phyloP scores from a whole-genome alignment of 2,329 filamentous ascomycete genomes.

The Ophiocordyceps australis region DNA sequence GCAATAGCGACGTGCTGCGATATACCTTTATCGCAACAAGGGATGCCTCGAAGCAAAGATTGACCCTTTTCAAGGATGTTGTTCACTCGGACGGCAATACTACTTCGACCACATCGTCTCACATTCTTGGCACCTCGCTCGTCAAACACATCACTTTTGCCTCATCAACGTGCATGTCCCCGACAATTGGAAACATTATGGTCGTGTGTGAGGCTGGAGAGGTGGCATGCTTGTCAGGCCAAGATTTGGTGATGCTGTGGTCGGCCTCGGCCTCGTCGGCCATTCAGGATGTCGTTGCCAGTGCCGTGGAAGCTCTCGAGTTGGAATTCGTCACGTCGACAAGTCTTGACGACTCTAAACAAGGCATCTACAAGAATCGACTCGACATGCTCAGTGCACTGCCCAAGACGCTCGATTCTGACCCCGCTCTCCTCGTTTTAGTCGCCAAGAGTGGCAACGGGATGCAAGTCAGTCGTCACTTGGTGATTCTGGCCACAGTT shows the following conservation, averaged over 20 bases:
- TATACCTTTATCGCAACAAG: slow-evolving; percentile 43
- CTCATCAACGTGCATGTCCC: slow-evolving; percentile 8
- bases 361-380: slow-evolving; percentile 35
- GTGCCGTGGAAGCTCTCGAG: slow-evolving; percentile 16
- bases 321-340: slow-evolving; percentile 31
- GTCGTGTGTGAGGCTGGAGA: slow-evolving; percentile 42
- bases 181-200: slow-evolving; percentile 22
- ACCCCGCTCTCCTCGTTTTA: slow-evolving; percentile 34
- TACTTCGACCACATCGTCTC: slow-evolving; percentile 27
- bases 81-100: slow-evolving; percentile 32
- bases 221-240: slow-evolving; percentile 39
- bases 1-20: slow-evolving; percentile 28
- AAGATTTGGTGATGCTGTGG: slow-evolving; percentile 20
- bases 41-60: slow-evolving; percentile 25
- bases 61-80: slow-evolving; percentile 41
- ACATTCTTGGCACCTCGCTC: slow-evolving; percentile 19
- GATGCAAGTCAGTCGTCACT: slow-evolving; percentile 11
- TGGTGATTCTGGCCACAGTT: slow-evolving; percentile 14
- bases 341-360: slow-evolving; percentile 26
- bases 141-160: slow-evolving; percentile 16
- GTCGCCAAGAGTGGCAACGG: slow-evolving; percentile 20
- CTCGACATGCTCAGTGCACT: slow-evolving; percentile 33
- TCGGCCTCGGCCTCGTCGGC: slow-evolving; percentile 13
- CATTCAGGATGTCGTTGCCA: slow-evolving; percentile 15
- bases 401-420: slow-evolving; percentile 23